These are phyloP conservation scores for Dryas integrifolia DNA, from an alignment of 331 rosid genomes.

Conservation along the genomic window DNA sequence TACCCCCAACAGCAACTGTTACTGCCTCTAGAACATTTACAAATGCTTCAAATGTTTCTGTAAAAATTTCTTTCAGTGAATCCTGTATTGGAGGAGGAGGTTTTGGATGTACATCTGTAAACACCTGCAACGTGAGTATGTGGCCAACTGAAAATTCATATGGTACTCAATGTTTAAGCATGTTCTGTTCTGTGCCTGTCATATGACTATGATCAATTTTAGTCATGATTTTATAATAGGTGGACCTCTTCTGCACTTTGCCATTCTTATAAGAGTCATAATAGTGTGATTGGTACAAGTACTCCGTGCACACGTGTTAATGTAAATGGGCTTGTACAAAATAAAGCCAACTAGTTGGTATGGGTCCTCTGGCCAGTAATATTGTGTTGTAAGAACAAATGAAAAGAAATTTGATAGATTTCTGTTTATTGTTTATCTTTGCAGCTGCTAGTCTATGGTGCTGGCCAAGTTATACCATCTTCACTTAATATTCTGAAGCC, in stretches of 20 bases:
- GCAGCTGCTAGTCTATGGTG: slow-evolving; percentile 90
- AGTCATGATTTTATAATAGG: background rate
- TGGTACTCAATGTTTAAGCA: background rate
- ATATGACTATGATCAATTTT: background rate
- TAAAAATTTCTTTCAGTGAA: slow-evolving; percentile 73
- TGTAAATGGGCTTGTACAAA: background rate
- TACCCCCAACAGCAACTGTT: slow-evolving; percentile 77
- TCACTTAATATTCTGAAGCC: slow-evolving; percentile 62
- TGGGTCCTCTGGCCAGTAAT: background rate
- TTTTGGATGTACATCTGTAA: slow-evolving; percentile 61
- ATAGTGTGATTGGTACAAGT: too few relatives aligned
- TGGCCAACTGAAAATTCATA: slow-evolving; percentile 21
- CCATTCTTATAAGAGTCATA: background rate
- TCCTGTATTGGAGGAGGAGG: slow-evolving; percentile 68
- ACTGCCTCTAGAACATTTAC: slow-evolving; percentile 59
- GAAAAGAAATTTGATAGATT: slow-evolving; percentile 14
- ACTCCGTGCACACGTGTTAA: too few relatives aligned
- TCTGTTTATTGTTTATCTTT: background rate
- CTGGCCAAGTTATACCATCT: slow-evolving; percentile 81
- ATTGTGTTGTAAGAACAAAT: background rate
- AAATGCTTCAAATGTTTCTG: slow-evolving; percentile 62
- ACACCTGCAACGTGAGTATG: slow-evolving; percentile 88
- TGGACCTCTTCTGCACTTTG: background rate
- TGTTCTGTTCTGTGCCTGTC: background rate
- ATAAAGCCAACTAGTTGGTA: background rate